Percentiles rank a stretch among this genome's conserved stretches.
phyloP scores from a whole-genome alignment of 345 rosid genomes.

The Bruguiera gymnorhiza region DNA sequence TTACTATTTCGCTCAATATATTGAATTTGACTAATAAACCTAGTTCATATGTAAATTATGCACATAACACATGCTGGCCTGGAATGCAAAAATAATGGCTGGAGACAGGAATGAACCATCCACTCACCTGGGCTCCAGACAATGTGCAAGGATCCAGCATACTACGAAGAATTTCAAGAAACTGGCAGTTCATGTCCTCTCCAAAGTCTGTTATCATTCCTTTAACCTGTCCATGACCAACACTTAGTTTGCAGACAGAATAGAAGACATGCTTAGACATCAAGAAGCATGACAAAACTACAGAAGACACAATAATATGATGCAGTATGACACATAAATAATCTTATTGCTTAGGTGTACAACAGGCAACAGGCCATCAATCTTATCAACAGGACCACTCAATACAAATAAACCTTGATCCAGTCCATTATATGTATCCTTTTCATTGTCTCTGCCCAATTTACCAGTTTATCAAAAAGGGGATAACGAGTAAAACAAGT shows the following conservation, averaged over 20 bases:
- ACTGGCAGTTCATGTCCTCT: conserved; percentile 95
- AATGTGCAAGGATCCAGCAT: conserved; percentile 76
- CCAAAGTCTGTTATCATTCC: conserved; percentile 96
- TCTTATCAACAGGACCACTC: too few relatives aligned
- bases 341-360: too few relatives aligned
- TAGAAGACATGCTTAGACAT: neutral
- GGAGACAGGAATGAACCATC: conserved; percentile 5
- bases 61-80: too few relatives aligned
- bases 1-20: too few relatives aligned
- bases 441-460: too few relatives aligned
- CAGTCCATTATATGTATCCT: too few relatives aligned
- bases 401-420: too few relatives aligned
- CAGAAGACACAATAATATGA: neutral
- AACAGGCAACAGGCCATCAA: too few relatives aligned
- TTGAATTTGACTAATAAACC: too few relatives aligned
- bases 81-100: conserved; percentile 5
- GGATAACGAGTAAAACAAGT: neutral
- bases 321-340: too few relatives aligned
- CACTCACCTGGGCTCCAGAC: conserved; percentile 37
- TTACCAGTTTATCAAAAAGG: too few relatives aligned
- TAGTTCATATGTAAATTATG: too few relatives aligned
- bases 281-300: neutral
- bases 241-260: neutral
- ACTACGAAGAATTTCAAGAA: conserved; percentile 95
- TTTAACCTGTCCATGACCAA: conserved; percentile 57